A percentile compares a stretch with the other conserved stretches of the same genome.
Conservation (phyloP, 2,329 filamentous ascomycete species). For the Kalmusia sp. region DNA sequence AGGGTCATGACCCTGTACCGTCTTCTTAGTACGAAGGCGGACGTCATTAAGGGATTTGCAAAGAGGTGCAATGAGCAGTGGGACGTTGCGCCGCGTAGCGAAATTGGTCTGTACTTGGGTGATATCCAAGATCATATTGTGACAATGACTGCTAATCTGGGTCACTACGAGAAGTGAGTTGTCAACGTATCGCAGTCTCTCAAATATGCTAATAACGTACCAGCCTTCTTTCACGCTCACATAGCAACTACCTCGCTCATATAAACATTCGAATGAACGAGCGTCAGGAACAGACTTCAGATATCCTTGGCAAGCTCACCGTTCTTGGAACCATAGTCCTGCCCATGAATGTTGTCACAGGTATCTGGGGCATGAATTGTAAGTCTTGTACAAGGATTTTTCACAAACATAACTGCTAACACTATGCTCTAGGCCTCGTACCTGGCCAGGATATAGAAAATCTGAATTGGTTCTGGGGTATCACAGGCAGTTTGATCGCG, state of each 20-base stretch:
- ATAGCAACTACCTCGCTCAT: slow-evolving; percentile 97
- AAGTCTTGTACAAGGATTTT: slow-evolving; percentile 16
- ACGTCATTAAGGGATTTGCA: slow-evolving; percentile 98
- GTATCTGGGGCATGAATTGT: slow-evolving; percentile 95
- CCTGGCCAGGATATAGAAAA: slow-evolving; percentile 88
- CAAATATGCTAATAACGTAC: slow-evolving; percentile 18
- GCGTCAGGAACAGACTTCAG: slow-evolving; percentile 91
- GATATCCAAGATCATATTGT: slow-evolving; percentile 99
- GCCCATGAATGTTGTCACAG: slow-evolving; percentile 99
- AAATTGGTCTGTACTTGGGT: slow-evolving; percentile 96
- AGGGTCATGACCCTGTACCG: slow-evolving; percentile 97
- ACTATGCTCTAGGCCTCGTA: slow-evolving; percentile 64
- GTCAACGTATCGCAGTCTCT: background rate
- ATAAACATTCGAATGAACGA: slow-evolving; percentile 99
- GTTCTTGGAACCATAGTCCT: slow-evolving; percentile 96
- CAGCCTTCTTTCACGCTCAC: slow-evolving; percentile 87
- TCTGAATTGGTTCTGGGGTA: slow-evolving; percentile 58
- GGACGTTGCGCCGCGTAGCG: slow-evolving; percentile 92
- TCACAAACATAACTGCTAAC: too few species aligned
- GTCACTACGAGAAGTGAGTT: slow-evolving; percentile 91
- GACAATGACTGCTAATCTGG: slow-evolving; percentile 96
- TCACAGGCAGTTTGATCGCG: slow-evolving; percentile 75
- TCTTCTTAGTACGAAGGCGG: slow-evolving; percentile 93
- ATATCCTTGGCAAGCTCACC: slow-evolving; percentile 92
- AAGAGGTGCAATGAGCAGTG: slow-evolving; percentile 98